phyloP scores from a whole-genome alignment of 2,329 filamentous ascomycete species.

The Pseudonectria foliicola region DNA sequence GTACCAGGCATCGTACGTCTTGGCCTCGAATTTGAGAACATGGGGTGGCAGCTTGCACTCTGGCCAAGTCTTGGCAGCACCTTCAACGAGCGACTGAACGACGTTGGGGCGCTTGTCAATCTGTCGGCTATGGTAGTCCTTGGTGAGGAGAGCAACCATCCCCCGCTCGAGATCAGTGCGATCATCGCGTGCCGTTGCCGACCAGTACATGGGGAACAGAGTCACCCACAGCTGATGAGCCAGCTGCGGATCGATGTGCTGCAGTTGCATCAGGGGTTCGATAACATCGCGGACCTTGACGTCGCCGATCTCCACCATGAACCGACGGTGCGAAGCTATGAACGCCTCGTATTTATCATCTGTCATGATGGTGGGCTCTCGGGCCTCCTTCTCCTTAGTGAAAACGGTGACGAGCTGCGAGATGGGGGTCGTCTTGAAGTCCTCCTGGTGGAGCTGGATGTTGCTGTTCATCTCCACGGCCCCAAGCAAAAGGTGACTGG shows the following conservation, averaged over 20 bases:
- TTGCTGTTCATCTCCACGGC: slow-evolving; percentile 79
- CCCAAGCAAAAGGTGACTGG: slow-evolving; percentile 85
- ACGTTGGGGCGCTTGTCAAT: slow-evolving; percentile 95
- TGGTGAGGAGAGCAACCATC: slow-evolving; percentile 82
- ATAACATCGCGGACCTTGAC: slow-evolving; percentile 83
- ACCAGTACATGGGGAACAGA: slow-evolving; percentile 92
- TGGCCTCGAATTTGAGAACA: slow-evolving; percentile 89
- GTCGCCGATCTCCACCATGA: slow-evolving; percentile 75
- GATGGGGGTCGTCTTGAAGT: slow-evolving; percentile 71
- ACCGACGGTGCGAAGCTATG: slow-evolving; percentile 72
- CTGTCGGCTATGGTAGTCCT: slow-evolving; percentile 91
- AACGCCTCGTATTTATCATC: slow-evolving; percentile 79
- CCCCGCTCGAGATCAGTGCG: slow-evolving; percentile 84
- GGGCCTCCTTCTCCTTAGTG: slow-evolving; percentile 65
- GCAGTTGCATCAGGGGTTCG: slow-evolving; percentile 83
- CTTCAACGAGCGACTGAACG: slow-evolving; percentile 84
- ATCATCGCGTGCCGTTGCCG: slow-evolving; percentile 78
- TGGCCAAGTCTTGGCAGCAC: slow-evolving; percentile 75
- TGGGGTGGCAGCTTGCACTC: slow-evolving; percentile 91
- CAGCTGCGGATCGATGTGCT: slow-evolving; percentile 77
- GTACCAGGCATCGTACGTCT: slow-evolving; percentile 96
- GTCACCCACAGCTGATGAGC: slow-evolving; percentile 86
- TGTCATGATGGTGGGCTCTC: slow-evolving; percentile 60
- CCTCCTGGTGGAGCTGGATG: slow-evolving; percentile 72
- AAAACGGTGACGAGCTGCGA: slow-evolving; percentile 69